A percentile compares a stretch with the other conserved stretches of the same genome.
Evolutionary conservation across 1,139 yeast genomes (phyloP).

Genomic region (Hyphopichia pseudoburtonii): DNA sequence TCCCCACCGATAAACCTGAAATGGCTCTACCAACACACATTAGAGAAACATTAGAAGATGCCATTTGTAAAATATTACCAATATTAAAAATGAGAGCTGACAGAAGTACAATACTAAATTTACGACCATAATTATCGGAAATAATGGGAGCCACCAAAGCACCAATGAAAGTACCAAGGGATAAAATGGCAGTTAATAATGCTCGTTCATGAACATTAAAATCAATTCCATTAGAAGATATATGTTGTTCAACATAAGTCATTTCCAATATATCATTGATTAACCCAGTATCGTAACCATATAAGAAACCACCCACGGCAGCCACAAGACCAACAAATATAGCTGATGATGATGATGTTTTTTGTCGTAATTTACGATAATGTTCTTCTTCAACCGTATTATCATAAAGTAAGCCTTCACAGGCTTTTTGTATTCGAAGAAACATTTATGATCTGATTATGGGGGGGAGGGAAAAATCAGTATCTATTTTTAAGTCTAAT

Average conservation of each 20-base stretch:
- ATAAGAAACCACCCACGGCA: constrained; percentile 79
- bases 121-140: constrained; percentile 50
- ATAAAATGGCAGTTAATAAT: constrained; percentile 65
- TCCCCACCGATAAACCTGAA: constrained; percentile 46
- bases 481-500: not conserved
- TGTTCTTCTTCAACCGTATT: constrained; percentile 40
- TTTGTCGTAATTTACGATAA: constrained; percentile 40
- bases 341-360: constrained; percentile 60
- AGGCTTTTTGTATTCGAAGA: constrained; percentile 2
- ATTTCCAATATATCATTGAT: constrained; percentile 72
- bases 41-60: constrained; percentile 29
- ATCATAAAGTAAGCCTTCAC: constrained; percentile 37
- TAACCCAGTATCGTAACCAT: constrained; percentile 83
- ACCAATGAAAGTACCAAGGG: constrained; percentile 76
- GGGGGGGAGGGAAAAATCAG: not conserved
- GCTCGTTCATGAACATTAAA: constrained; percentile 67
- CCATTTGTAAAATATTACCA: constrained; percentile 42
- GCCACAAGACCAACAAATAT: constrained; percentile 70
- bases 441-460: constrained; percentile 1
- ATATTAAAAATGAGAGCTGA: constrained; percentile 41
- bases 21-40: constrained; percentile 45
- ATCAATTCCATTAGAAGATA: constrained; percentile 45
- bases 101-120: constrained; percentile 41
- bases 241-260: constrained; percentile 55
- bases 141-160: constrained; percentile 70